Evolutionary conservation across 306 rosid genomes (phyloP).

Genomic region (Elaeagnus macrophylla): DNA sequence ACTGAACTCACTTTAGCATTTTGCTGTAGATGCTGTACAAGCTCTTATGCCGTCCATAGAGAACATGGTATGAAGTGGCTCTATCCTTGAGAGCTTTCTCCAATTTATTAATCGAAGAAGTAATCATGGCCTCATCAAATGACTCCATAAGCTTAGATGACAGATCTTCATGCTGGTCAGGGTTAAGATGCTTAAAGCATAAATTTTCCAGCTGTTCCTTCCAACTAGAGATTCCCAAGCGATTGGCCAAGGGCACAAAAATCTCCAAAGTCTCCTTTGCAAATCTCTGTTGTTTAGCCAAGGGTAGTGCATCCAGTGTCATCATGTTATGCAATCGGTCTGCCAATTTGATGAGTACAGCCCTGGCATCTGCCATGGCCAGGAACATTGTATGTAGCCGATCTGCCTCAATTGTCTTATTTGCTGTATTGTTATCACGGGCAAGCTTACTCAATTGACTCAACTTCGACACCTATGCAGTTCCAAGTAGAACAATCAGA

Average conservation of each 20-base stretch:
- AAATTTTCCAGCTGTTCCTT: conserved; percentile 79
- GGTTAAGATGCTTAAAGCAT: conserved; percentile 81
- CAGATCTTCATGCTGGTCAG: conserved; percentile 57
- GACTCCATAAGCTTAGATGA: conserved; percentile 68
- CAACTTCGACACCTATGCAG: conserved; percentile 73
- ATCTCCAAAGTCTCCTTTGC: conserved; percentile 99
- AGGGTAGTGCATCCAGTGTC: conserved; percentile 74
- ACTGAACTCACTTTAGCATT: conserved; percentile 66
- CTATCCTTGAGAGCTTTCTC: conserved; percentile 58
- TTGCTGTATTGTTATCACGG: conserved; percentile 75
- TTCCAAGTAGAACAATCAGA: conserved; percentile 19
- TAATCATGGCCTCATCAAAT: conserved; percentile 70
- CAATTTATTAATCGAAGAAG: conserved; percentile 54
- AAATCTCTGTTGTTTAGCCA: conserved; percentile 68
- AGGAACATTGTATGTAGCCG: conserved; percentile 97
- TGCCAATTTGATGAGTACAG: conserved; percentile 88
- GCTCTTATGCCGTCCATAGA: conserved; percentile 91
- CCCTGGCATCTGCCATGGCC: conserved; percentile 97
- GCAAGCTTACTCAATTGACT: conserved; percentile 96
- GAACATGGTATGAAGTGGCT: conserved; percentile 64
- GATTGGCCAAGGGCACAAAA: conserved; percentile 88
- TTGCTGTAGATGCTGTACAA: conserved; percentile 74
- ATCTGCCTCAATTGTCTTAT: conserved; percentile 79
- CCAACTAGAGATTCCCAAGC: conserved; percentile 88
- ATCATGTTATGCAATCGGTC: conserved; percentile 94